Evolutionary conservation across 2,329 filamentous ascomycete genomes (phyloP).

Genomic region (Penicillium sp.): DNA sequence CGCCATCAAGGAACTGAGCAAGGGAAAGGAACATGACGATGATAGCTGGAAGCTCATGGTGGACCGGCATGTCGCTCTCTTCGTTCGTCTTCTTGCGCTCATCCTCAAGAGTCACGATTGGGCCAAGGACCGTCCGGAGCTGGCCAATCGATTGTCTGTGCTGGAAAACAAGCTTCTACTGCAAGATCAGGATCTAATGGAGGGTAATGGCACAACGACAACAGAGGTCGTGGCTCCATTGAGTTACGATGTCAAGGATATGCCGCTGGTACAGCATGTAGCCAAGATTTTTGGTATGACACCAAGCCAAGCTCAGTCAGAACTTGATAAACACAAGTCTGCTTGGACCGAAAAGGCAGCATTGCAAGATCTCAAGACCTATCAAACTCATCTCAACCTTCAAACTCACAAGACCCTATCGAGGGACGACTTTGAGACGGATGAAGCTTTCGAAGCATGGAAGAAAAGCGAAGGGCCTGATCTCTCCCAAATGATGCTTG

Average conservation of each 20-base stretch:
- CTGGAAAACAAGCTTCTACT: constrained; percentile 92
- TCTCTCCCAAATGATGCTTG: constrained; percentile 89
- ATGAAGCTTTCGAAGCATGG: constrained; percentile 88
- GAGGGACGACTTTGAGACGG: constrained; percentile 84
- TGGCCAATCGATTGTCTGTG: constrained; percentile 75
- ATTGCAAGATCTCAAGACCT: constrained; percentile 87
- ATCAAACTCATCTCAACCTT: constrained; percentile 85
- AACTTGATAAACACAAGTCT: constrained; percentile 80
- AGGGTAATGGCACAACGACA: constrained; percentile 63
- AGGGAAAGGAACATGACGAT: constrained; percentile 75
- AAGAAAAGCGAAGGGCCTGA: constrained; percentile 86
- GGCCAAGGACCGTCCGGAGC: constrained; percentile 81
- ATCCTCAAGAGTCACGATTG: constrained; percentile 84
- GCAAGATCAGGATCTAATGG: constrained; percentile 86
- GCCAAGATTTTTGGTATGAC: constrained; percentile 82
- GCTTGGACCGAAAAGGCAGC: constrained; percentile 92
- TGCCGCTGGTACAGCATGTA: constrained; percentile 89
- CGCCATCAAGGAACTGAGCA: constrained; percentile 86
- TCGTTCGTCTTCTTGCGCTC: constrained; percentile 81
- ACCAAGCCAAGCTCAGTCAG: constrained; percentile 78
- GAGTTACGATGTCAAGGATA: constrained; percentile 93
- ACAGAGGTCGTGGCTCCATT: constrained; percentile 82
- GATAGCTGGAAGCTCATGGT: constrained; percentile 90
- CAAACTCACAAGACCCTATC: constrained; percentile 76
- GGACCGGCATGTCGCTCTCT: constrained; percentile 91